These are phyloP conservation scores for Craspedostauros australis DNA, from an alignment of 108 stramenopile genomes.

Conservation along the genomic window DNA sequence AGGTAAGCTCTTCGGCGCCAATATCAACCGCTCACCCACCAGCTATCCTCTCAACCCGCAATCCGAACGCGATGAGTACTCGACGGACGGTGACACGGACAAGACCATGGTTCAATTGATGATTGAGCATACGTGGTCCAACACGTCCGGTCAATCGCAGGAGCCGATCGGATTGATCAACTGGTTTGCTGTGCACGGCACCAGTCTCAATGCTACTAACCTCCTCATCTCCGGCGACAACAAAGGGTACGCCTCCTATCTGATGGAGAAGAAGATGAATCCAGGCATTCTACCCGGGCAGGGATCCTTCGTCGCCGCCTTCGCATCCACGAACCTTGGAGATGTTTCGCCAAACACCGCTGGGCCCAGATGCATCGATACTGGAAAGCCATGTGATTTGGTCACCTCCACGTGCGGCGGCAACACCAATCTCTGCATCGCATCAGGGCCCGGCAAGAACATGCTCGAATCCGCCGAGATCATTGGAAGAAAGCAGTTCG, in stretches of 20 bases:
- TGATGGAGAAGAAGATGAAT: constrained; percentile 40
- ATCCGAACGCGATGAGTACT: constrained; percentile 34
- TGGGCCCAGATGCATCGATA: constrained; percentile 46
- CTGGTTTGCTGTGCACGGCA: constrained; percentile 61
- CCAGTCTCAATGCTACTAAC: constrained; percentile 54
- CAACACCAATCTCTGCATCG: constrained; percentile 32
- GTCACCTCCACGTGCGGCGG: constrained; percentile 44
- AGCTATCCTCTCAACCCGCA: constrained; percentile 49
- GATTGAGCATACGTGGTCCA: constrained; percentile 3
- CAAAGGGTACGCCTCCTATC: constrained; percentile 50
- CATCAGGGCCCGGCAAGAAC: constrained; percentile 43
- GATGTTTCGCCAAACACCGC: constrained; percentile 58
- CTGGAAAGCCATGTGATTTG: constrained; percentile 40
- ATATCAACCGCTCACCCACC: constrained; percentile 52
- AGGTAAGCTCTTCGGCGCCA: constrained; percentile 19
- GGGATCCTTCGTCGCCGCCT: constrained; percentile 49
- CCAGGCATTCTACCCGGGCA: constrained; percentile 23
- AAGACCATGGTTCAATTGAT: constrained; percentile 39
- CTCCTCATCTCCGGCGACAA: constrained; percentile 50
- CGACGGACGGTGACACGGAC: constrained; percentile 41
- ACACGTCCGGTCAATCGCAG: constrained; percentile 1
- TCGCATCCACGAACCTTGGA: constrained; percentile 55
- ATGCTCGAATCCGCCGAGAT: constrained; percentile 51
- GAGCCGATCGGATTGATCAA: constrained; percentile 27
- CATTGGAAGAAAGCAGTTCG: constrained; percentile 41